phyloP scores from a whole-genome alignment of 2,329 filamentous ascomycete species.

The Phialocephala sp. region DNA sequence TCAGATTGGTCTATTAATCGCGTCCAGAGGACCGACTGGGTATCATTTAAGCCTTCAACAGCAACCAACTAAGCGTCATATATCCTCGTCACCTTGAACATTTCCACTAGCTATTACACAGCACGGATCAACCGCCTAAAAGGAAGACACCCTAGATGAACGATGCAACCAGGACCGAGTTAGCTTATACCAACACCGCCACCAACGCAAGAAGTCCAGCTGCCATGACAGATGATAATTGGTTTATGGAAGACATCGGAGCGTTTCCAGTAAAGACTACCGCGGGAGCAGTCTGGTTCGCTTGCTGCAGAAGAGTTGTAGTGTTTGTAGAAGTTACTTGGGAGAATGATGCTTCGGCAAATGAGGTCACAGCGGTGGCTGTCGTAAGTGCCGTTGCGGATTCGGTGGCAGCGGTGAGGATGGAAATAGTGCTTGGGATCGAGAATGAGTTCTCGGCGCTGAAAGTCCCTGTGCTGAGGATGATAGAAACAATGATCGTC shows the following conservation, averaged over 20 bases:
- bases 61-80: neutral
- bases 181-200: neutral
- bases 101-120: neutral
- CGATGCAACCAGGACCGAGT: neutral
- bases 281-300: conserved; percentile 5
- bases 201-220: neutral
- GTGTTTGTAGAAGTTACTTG: neutral
- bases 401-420: neutral
- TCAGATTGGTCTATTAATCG: neutral
- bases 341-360: neutral
- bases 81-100: neutral
- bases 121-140: neutral
- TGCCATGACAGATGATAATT: neutral
- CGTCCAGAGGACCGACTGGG: neutral
- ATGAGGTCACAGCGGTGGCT: conserved; percentile 2
- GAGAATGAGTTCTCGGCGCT: neutral
- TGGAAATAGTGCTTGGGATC: neutral
- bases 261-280: conserved; percentile 7
- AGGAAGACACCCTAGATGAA: neutral
- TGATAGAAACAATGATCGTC: conserved; percentile 10
- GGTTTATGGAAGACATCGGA: neutral
- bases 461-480: conserved; percentile 14
- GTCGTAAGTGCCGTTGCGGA: neutral
- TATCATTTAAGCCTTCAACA: conserved; percentile 4
- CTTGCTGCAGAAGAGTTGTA: conserved; percentile 1